A percentile compares a stretch with the other conserved stretches of the same genome.
These are phyloP conservation scores for Talaromyces sp. DNA, from an alignment of 2,329 filamentous ascomycete species.

Conservation along the genomic window DNA sequence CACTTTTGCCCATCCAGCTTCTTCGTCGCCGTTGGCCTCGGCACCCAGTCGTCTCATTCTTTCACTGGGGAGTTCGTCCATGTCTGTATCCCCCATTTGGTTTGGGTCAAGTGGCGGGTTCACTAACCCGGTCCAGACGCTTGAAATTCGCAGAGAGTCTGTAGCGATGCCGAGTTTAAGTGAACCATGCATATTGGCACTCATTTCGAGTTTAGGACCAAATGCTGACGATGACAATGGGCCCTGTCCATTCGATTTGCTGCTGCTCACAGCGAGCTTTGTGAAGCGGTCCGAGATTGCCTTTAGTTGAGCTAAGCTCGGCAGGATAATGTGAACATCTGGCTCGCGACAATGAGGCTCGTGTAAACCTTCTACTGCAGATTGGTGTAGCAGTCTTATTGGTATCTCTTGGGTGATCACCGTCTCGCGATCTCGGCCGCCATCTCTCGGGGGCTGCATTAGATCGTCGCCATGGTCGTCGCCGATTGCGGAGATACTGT, in stretches of 20 bases:
- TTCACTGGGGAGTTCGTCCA: constrained; percentile 78
- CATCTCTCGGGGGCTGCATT: constrained; percentile 41
- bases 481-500: constrained; percentile 23
- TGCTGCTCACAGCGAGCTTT: constrained; percentile 59
- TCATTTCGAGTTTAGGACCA: constrained; percentile 69
- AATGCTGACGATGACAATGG: constrained; percentile 19
- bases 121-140: constrained; percentile 75
- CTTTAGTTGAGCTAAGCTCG: constrained; percentile 81
- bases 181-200: constrained; percentile 90
- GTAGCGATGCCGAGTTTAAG: constrained; percentile 74
- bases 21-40: constrained; percentile 56
- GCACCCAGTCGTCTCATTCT: constrained; percentile 59
- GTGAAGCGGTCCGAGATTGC: constrained; percentile 94
- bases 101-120: constrained; percentile 83
- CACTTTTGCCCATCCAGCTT: constrained; percentile 82
- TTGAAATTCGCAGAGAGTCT: constrained; percentile 78
- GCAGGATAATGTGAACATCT: constrained; percentile 89
- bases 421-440: constrained; percentile 72
- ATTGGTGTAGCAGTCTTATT: constrained; percentile 79
- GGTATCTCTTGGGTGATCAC: constrained; percentile 93
- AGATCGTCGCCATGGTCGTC: constrained; percentile 34
- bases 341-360: constrained; percentile 87
- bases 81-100: constrained; percentile 59
- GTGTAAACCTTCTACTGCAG: constrained; percentile 84
- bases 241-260: constrained; percentile 24